Evolutionary conservation across 495 filamentous ascomycete species (phyloP).

Genomic region (Thermochaetoides thermophila): DNA sequence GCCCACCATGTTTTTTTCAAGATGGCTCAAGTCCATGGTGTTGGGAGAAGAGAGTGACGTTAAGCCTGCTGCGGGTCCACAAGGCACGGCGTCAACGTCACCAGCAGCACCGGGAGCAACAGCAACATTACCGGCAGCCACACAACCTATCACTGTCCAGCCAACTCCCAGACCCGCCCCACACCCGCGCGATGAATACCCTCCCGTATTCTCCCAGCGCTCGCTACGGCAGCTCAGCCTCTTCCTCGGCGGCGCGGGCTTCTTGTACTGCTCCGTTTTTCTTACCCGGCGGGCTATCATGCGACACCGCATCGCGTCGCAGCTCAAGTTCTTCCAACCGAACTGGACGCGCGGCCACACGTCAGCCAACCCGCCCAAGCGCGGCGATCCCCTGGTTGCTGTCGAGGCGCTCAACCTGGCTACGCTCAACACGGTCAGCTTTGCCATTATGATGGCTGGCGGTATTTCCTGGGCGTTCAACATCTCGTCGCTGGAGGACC

Average conservation of each 20-base stretch:
- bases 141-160: neutral
- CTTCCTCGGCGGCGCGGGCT: conserved; percentile 57
- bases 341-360: conserved; percentile 25
- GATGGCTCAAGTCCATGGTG: too few relatives aligned
- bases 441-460: conserved; percentile 53
- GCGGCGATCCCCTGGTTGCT: conserved; percentile 43
- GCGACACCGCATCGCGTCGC: conserved; percentile 35
- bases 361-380: neutral
- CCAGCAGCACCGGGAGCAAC: neutral
- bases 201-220: conserved; percentile 9
- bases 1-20: neutral
- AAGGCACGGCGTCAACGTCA: neutral
- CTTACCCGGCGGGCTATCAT: conserved; percentile 55
- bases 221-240: conserved; percentile 13
- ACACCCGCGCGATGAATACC: conserved; percentile 1
- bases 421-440: conserved; percentile 60
- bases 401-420: conserved; percentile 70
- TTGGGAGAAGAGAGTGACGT: neutral
- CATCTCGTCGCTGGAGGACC: conserved; percentile 54
- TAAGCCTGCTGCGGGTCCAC: neutral
- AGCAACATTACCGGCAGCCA: neutral
- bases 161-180: neutral
- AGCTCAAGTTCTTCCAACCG: conserved; percentile 52
- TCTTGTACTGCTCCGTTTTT: conserved; percentile 50
- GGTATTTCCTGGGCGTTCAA: conserved; percentile 56